Evolutionary conservation across 2,329 filamentous ascomycete genomes (phyloP).

Genomic region (Colletotrichum simmondsii): DNA sequence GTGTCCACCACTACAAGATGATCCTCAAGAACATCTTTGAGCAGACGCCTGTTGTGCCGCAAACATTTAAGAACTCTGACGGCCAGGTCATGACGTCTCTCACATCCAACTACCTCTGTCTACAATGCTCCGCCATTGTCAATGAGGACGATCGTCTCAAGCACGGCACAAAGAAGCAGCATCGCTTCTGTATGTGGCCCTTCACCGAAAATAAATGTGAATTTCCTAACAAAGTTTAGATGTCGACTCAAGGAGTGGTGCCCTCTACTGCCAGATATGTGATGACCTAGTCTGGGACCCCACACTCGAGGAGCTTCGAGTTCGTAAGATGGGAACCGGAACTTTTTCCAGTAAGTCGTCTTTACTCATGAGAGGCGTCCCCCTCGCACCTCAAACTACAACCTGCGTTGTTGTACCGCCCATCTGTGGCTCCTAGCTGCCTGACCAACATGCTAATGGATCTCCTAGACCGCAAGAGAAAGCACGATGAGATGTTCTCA

Average conservation of each 20-base stretch:
- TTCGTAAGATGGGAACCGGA: conserved; percentile 75
- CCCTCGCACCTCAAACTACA: conserved; percentile 14
- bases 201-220: background rate
- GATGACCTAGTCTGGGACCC: conserved; percentile 87
- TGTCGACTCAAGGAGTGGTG: conserved; percentile 80
- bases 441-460: background rate
- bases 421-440: background rate
- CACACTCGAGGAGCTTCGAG: conserved; percentile 78
- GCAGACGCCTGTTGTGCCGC: conserved; percentile 70
- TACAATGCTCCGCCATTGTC: conserved; percentile 78
- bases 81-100: conserved; percentile 68
- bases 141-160: conserved; percentile 72
- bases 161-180: conserved; percentile 76
- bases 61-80: conserved; percentile 71
- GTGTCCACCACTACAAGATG: conserved; percentile 77
- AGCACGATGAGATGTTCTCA: conserved; percentile 76
- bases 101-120: conserved; percentile 76
- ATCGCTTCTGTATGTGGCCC: conserved; percentile 74
- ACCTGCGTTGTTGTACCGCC: background rate
- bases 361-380: background rate
- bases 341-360: conserved; percentile 68
- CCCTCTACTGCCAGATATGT: conserved; percentile 84
- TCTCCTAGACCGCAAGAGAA: conserved; percentile 74
- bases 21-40: conserved; percentile 79
- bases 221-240: conserved; percentile 59